phyloP scores from a whole-genome alignment of 2,329 filamentous ascomycete species.

The Capronia coronata region DNA sequence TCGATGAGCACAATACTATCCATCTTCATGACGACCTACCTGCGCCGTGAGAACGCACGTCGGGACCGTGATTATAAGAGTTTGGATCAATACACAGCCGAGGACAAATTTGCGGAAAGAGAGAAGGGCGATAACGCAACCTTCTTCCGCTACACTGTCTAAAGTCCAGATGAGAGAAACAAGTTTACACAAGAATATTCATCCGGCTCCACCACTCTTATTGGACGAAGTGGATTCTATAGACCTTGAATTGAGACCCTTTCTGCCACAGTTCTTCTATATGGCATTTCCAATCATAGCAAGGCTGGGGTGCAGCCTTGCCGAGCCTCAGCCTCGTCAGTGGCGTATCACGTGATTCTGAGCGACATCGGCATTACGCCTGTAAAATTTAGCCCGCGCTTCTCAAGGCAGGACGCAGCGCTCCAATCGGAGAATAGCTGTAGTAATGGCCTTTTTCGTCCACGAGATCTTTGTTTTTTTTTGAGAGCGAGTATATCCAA shows the following conservation, averaged over 20 bases:
- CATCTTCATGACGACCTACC: conserved; percentile 34
- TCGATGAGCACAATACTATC: conserved; percentile 60
- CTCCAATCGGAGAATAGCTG: conserved; percentile 9
- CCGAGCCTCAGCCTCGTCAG: neutral
- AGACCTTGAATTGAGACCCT: no score
- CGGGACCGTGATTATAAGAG: conserved; percentile 19
- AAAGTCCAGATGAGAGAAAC: no score
- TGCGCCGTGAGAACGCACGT: conserved; percentile 24
- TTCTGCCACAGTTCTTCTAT: no score
- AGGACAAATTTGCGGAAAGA: conserved; percentile 19
- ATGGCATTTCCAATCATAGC: no score
- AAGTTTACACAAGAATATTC: no score
- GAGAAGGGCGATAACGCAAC: conserved; percentile 21
- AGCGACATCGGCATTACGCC: neutral
- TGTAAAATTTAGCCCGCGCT: neutral
- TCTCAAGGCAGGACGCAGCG: neutral
- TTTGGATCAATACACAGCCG: conserved; percentile 9
- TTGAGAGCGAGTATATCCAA: no score
- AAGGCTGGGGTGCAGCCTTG: neutral
- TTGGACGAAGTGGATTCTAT: no score
- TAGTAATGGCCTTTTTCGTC: conserved; percentile 2
- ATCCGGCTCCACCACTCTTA: no score
- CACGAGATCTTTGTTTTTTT: neutral
- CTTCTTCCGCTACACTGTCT: conserved; percentile 23
- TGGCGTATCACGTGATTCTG: neutral